phyloP scores from a whole-genome alignment of 768 basidiomycete genomes.

The Serendipita sp. region DNA sequence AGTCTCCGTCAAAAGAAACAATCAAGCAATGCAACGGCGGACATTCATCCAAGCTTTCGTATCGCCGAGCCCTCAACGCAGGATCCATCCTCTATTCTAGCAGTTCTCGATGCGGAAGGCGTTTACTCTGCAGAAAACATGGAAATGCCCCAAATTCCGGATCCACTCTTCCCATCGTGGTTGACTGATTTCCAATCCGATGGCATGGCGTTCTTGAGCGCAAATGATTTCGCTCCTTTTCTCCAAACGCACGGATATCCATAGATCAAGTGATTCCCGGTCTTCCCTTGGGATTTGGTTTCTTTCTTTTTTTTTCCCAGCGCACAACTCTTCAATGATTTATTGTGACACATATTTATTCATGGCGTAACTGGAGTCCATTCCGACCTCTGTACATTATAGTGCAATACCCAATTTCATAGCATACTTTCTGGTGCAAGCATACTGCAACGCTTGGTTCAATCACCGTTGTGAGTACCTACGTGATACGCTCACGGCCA shows the following conservation, averaged over 20 bases:
- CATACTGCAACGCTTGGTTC: too few relatives aligned
- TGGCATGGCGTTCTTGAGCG: neutral
- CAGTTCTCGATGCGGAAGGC: neutral
- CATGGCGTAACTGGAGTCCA: neutral
- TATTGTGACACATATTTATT: neutral
- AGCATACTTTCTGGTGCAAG: too few relatives aligned
- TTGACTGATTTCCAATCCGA: neutral
- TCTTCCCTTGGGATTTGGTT: too few relatives aligned
- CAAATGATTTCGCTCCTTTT: neutral
- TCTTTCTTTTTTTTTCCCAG: too few relatives aligned
- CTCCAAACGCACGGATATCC: neutral
- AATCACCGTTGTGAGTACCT: too few relatives aligned
- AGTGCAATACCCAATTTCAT: too few relatives aligned
- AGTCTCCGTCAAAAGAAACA: constrained; percentile 9
- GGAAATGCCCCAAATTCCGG: neutral
- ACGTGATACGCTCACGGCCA: too few relatives aligned
- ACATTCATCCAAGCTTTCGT: neutral
- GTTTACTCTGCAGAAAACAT: neutral
- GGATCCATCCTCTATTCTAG: neutral
- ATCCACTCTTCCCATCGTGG: neutral
- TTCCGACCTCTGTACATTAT: neutral
- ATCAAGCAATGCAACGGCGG: neutral
- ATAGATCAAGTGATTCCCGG: neutral
- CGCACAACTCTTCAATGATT: too few relatives aligned
- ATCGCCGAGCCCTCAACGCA: neutral